Base-by-base conservation (phyloP, 2,329 filamentous ascomycete genomes). In the Calonectria pauciramosa region DNA sequence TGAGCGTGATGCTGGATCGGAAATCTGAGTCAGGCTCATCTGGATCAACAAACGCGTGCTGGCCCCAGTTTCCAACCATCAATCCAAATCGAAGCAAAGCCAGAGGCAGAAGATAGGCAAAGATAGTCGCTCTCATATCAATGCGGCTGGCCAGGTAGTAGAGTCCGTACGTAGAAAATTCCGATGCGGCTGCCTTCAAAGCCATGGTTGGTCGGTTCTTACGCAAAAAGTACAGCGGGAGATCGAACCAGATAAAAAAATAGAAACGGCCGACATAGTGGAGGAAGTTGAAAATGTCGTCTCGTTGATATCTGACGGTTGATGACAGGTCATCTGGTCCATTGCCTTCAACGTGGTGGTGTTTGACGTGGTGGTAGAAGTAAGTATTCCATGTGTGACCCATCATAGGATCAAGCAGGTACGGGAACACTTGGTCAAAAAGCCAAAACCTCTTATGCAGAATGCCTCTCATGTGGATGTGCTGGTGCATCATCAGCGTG, bases 381-480 rank as follows among this genome's bases (percentile, higher is more conserved):
- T 96, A 96, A 2, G 93, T 93, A 85, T 96, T 95, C 94, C 94
- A 96, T 0, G 94, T 96, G 81, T 96, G 94, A 14, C 94, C 94
- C 90, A 95, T 94, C 71, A 96, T 85, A 0, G 94, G 94, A 78
- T 96, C 93, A 14, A 91, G 87, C 51, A 96, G 83, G 82, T 95
- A 96, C 0, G 94, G 94, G 78, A 96, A 96, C 2, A 89, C 68
- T 8, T 84, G 82, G 80, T 96, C 94, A 73, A 96, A 84, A 36
- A 89, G 80, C 41, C 86, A 85, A 69, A 89, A 90, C 10, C 85
- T 82, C 79, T 90, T 90, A 30, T 87, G 85, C 44, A 96, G 85
- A 4, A 96, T 88, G 20, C 94, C 94, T 59, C 92, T 89, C 87
- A 92, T 92, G 82, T 96, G 94, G 79, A 96, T 96, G 83, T 96